Evolutionary conservation across 1,284 basidiomycete species (phyloP).

Genomic region (Prillingera fragicola): DNA sequence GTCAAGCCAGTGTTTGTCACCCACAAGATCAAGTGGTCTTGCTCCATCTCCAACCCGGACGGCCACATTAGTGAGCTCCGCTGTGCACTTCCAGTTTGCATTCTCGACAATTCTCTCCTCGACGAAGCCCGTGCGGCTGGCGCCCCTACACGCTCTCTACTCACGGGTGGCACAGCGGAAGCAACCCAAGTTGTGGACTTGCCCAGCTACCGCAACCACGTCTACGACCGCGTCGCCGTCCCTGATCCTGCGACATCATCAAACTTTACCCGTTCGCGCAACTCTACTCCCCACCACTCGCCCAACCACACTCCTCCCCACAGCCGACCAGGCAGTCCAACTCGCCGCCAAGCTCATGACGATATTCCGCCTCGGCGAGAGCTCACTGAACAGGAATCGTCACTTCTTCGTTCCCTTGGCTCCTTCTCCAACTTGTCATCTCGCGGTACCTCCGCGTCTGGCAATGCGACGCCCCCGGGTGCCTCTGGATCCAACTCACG

Average conservation of each 20-base stretch:
- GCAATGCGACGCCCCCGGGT: slow-evolving; percentile 14
- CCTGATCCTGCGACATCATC: slow-evolving; percentile 53
- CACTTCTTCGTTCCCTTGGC: too few species aligned
- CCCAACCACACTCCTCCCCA: slow-evolving; percentile 34
- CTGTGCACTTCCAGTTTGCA: slow-evolving; percentile 78
- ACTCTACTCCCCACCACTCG: slow-evolving; percentile 21
- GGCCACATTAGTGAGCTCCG: slow-evolving; percentile 84
- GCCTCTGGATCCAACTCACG: too few species aligned
- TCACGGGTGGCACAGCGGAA: slow-evolving; percentile 54
- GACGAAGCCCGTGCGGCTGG: slow-evolving; percentile 69
- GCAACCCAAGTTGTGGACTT: slow-evolving; percentile 62
- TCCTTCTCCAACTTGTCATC: not conserved
- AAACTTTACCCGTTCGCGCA: slow-evolving; percentile 14
- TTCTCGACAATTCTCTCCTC: slow-evolving; percentile 67
- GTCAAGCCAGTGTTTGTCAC: slow-evolving; percentile 61
- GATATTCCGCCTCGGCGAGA: too few species aligned
- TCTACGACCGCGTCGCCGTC: slow-evolving; percentile 81
- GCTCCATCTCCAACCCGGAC: slow-evolving; percentile 72
- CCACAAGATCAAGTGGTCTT: slow-evolving; percentile 58
- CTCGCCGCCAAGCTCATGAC: too few species aligned
- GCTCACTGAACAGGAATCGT: too few species aligned
- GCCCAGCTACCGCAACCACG: slow-evolving; percentile 79
- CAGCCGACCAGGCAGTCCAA: too few species aligned
- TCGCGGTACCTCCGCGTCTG: not conserved
- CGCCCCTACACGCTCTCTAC: slow-evolving; percentile 62